These are phyloP conservation scores for Davidsoniella eucalypti DNA, from an alignment of 2,329 filamentous ascomycete species.

Conservation along the genomic window DNA sequence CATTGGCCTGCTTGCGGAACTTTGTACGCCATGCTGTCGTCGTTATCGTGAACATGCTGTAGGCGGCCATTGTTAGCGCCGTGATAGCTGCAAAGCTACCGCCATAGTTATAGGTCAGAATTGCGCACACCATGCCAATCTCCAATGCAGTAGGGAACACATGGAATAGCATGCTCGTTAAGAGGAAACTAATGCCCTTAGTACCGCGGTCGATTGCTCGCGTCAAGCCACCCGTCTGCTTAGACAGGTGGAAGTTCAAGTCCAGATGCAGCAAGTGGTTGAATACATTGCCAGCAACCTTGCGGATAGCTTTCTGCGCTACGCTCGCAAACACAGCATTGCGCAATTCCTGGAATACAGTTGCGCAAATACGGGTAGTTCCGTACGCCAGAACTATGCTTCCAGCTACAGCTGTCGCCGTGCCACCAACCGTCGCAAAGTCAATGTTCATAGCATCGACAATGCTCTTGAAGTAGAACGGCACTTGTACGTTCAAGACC, in stretches of 20 bases:
- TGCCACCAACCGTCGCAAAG: slow-evolving; percentile 70
- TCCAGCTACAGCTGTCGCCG: slow-evolving; percentile 74
- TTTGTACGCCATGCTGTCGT: slow-evolving; percentile 96
- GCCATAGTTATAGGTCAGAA: slow-evolving; percentile 91
- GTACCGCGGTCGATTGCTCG: slow-evolving; percentile 91
- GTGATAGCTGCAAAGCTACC: slow-evolving; percentile 84
- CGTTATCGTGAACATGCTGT: slow-evolving; percentile 90
- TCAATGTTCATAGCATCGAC: slow-evolving; percentile 98
- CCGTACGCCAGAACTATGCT: slow-evolving; percentile 91
- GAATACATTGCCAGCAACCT: slow-evolving; percentile 83
- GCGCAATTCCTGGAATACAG: slow-evolving; percentile 78
- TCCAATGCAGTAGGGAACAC: slow-evolving; percentile 86
- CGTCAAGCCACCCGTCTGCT: slow-evolving; percentile 88
- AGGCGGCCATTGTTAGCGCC: slow-evolving; percentile 75
- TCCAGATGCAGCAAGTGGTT: slow-evolving; percentile 77
- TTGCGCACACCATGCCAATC: slow-evolving; percentile 89
- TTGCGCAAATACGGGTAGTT: slow-evolving; percentile 70
- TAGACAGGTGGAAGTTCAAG: slow-evolving; percentile 80
- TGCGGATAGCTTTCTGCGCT: slow-evolving; percentile 87
- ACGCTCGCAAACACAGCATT: slow-evolving; percentile 96
- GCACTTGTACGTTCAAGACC: slow-evolving; percentile 91
- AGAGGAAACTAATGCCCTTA: slow-evolving; percentile 92
- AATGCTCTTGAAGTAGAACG: slow-evolving; percentile 97
- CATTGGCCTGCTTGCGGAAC: slow-evolving; percentile 87
- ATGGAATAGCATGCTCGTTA: slow-evolving; percentile 98